phyloP scores from a whole-genome alignment of 345 rosid species.

The Ceriops decandra region DNA sequence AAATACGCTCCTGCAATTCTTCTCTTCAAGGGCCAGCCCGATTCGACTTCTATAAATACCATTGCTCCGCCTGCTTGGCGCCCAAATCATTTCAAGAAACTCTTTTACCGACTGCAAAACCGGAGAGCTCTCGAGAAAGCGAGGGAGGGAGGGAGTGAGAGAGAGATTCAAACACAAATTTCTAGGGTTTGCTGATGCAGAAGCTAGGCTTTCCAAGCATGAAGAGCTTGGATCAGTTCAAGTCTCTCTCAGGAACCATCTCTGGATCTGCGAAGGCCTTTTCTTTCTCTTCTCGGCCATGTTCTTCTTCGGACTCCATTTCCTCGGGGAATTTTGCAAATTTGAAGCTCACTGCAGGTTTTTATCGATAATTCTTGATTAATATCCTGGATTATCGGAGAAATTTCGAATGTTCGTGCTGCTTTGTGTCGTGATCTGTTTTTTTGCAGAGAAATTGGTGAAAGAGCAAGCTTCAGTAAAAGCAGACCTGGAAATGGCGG shows the following conservation, averaged over 20 bases:
- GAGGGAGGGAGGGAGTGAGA: not conserved
- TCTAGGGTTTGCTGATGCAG: constrained; percentile 47
- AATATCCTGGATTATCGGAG: not conserved
- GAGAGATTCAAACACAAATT: not conserved
- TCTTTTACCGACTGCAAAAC: not conserved
- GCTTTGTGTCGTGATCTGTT: constrained; percentile 25
- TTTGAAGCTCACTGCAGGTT: constrained; percentile 88
- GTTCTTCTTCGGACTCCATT: constrained; percentile 42
- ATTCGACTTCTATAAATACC: constrained; percentile 1
- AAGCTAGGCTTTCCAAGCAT: constrained; percentile 65
- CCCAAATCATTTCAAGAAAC: constrained; percentile 4
- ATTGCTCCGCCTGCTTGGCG: not conserved
- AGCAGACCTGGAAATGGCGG: constrained; percentile 86
- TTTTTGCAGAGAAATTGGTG: constrained; percentile 67
- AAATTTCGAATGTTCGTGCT: constrained; percentile 9
- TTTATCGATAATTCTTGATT: not conserved
- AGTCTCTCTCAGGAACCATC: constrained; percentile 38
- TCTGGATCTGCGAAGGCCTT: constrained; percentile 46
- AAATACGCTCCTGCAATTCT: no score
- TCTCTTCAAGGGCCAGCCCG: no score
- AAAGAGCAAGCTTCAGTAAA: constrained; percentile 87
- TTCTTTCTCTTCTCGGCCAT: constrained; percentile 49
- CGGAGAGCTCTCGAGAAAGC: not conserved
- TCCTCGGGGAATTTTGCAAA: constrained; percentile 67
- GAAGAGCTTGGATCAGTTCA: constrained; percentile 63